Evolutionary conservation across 2,329 filamentous ascomycete genomes (phyloP).

Genomic region (Cucurbitaria berberidis): DNA sequence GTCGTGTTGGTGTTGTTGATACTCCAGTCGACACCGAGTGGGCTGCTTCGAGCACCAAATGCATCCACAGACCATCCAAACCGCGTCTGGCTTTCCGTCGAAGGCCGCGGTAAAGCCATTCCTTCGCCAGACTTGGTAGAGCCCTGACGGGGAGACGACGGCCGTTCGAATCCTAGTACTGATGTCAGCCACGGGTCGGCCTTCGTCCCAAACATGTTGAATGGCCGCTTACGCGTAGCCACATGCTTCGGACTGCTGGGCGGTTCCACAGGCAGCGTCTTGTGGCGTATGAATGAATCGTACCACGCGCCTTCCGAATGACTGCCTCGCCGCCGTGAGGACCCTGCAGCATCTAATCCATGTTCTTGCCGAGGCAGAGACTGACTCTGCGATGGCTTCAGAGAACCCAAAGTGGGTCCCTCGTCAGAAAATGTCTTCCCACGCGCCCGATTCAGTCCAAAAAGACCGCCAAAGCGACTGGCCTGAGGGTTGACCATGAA

Average conservation of each 20-base stretch:
- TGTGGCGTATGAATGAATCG: slow-evolving; percentile 56
- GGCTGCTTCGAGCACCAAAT: slow-evolving; percentile 51
- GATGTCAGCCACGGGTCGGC: slow-evolving; percentile 58
- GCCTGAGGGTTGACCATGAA: slow-evolving; percentile 55
- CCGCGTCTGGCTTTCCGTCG: slow-evolving; percentile 46
- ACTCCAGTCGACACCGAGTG: slow-evolving; percentile 51
- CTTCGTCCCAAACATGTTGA: slow-evolving; percentile 60
- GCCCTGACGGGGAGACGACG: slow-evolving; percentile 65
- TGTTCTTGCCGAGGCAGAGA: slow-evolving; percentile 71
- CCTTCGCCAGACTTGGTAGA: slow-evolving; percentile 66
- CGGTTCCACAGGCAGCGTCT: slow-evolving; percentile 41
- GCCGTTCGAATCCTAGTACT: slow-evolving; percentile 46
- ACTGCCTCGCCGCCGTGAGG: slow-evolving; percentile 62
- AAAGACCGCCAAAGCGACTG: slow-evolving; percentile 64
- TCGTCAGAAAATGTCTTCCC: slow-evolving; percentile 67
- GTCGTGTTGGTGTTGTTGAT: slow-evolving; percentile 43
- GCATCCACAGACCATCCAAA: slow-evolving; percentile 47
- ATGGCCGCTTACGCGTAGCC: slow-evolving; percentile 53
- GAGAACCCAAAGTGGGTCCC: slow-evolving; percentile 69
- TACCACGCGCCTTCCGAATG: slow-evolving; percentile 61
- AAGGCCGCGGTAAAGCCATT: slow-evolving; percentile 45
- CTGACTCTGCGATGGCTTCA: slow-evolving; percentile 76
- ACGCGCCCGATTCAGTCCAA: slow-evolving; percentile 65
- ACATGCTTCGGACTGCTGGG: slow-evolving; percentile 47
- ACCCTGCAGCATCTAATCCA: slow-evolving; percentile 56